A percentile compares a stretch with the other conserved stretches of the same genome.
Conservation (phyloP, 2,329 filamentous ascomycete species). For the Albifimbria verrucaria region DNA sequence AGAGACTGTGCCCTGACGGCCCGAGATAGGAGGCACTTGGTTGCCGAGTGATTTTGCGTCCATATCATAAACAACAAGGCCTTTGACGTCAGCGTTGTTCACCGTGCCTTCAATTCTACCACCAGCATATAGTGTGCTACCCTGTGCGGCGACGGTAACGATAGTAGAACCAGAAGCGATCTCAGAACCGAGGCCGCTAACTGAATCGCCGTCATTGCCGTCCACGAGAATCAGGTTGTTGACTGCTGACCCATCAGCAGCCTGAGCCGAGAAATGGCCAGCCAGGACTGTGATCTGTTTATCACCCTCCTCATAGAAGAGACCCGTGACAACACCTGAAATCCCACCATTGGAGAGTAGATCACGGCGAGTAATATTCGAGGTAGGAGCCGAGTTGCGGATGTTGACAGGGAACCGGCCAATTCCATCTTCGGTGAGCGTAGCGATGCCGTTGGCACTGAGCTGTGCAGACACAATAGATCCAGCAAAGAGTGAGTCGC, state of each 20-base stretch:
- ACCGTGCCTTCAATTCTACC: slow-evolving; percentile 73
- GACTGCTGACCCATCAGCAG: slow-evolving; percentile 65
- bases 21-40: slow-evolving; percentile 74
- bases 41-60: slow-evolving; percentile 57
- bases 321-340: slow-evolving; percentile 71
- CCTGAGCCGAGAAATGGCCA: slow-evolving; percentile 76
- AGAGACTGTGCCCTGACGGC: slow-evolving; percentile 69
- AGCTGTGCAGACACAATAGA: slow-evolving; percentile 74
- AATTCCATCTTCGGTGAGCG: slow-evolving; percentile 53
- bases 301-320: slow-evolving; percentile 68
- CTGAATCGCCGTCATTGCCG: slow-evolving; percentile 60
- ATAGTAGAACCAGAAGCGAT: slow-evolving; percentile 73
- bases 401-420: slow-evolving; percentile 58
- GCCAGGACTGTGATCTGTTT: slow-evolving; percentile 84
- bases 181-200: slow-evolving; percentile 66
- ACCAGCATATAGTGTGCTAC: slow-evolving; percentile 74
- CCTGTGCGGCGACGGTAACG: slow-evolving; percentile 63
- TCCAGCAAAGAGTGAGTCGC: slow-evolving; percentile 74
- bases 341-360: slow-evolving; percentile 36
- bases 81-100: slow-evolving; percentile 59
- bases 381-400: slow-evolving; percentile 29
- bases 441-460: slow-evolving; percentile 68
- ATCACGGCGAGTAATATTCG: slow-evolving; percentile 44
- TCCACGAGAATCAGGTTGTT: slow-evolving; percentile 83
- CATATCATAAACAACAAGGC: slow-evolving; percentile 79